phyloP scores from a whole-genome alignment of 495 filamentous ascomycete genomes.

The Staphylotrichum longicolle region DNA sequence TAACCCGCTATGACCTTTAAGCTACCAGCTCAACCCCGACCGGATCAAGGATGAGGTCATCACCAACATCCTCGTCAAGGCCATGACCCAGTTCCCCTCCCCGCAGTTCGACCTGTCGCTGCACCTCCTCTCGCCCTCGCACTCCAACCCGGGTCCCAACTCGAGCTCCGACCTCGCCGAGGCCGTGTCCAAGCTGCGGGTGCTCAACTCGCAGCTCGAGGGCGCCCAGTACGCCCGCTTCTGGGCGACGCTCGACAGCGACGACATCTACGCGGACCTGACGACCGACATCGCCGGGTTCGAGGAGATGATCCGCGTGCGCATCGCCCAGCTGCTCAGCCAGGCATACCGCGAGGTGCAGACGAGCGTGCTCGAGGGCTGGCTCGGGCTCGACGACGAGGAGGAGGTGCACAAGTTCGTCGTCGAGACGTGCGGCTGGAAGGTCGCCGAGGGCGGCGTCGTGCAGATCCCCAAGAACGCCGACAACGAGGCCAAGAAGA shows the following conservation, averaged over 20 bases:
- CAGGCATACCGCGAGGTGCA: conserved; percentile 85
- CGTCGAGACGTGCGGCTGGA: conserved; percentile 82
- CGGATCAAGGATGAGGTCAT: conserved; percentile 93
- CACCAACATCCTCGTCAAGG: conserved; percentile 98
- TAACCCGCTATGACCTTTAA: conserved; percentile 37
- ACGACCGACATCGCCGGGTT: conserved; percentile 93
- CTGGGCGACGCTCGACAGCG: conserved; percentile 88
- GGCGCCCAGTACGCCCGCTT: conserved; percentile 83
- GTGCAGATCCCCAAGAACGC: conserved; percentile 82
- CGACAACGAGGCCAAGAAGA: conserved; percentile 97
- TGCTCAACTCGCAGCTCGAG: conserved; percentile 80
- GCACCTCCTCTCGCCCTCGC: conserved; percentile 69
- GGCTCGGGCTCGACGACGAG: conserved; percentile 76
- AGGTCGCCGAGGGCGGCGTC: conserved; percentile 53
- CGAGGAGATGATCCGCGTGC: conserved; percentile 90
- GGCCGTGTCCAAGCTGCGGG: conserved; percentile 83
- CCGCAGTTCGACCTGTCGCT: conserved; percentile 93
- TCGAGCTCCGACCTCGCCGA: conserved; percentile 64
- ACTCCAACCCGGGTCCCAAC: conserved; percentile 41
- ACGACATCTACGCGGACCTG: conserved; percentile 95
- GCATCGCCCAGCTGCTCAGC: conserved; percentile 84
- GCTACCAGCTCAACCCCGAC: conserved; percentile 99
- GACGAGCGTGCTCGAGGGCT: conserved; percentile 72
- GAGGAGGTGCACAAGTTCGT: conserved; percentile 77
- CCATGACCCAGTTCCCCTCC: conserved; percentile 94